These are phyloP conservation scores for Clitoria ternatea DNA, from an alignment of 306 rosid genomes.

Conservation along the genomic window DNA sequence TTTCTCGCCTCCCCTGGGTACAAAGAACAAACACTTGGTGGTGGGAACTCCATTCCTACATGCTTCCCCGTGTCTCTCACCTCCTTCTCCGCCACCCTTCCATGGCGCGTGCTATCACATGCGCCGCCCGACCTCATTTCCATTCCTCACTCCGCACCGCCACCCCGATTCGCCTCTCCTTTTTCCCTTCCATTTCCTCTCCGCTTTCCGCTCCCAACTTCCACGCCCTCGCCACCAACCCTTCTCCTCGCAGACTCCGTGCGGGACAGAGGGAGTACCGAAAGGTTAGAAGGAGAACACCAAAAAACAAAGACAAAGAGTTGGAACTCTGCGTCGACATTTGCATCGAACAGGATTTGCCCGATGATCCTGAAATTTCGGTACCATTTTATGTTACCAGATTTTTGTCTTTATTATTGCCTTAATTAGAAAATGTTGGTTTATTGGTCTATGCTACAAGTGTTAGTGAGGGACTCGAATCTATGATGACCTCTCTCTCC, in stretches of 20 bases:
- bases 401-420: too few relatives aligned
- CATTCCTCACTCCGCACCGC: neutral
- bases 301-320: slow-evolving; percentile 52
- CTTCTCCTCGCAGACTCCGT: slow-evolving; percentile 15
- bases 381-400: slow-evolving; percentile 27
- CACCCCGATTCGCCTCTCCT: neutral
- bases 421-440: too few relatives aligned
- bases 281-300: slow-evolving; percentile 46
- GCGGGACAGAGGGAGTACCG: slow-evolving; percentile 60
- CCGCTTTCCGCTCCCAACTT: slow-evolving; percentile 33
- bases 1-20: too few relatives aligned
- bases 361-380: slow-evolving; percentile 68
- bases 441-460: too few relatives aligned
- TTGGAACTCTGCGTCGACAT: slow-evolving; percentile 59
- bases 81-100: slow-evolving; percentile 30
- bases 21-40: neutral
- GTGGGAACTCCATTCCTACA: neutral
- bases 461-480: too few relatives aligned
- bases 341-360: slow-evolving; percentile 71
- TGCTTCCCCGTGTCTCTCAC: slow-evolving; percentile 46
- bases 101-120: slow-evolving; percentile 53
- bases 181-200: slow-evolving; percentile 12
- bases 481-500: too few relatives aligned
- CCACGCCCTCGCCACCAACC: slow-evolving; percentile 22
- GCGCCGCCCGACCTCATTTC: slow-evolving; percentile 33